Conservation (phyloP, 768 basidiomycete genomes). For the Amanita molliuscula region DNA sequence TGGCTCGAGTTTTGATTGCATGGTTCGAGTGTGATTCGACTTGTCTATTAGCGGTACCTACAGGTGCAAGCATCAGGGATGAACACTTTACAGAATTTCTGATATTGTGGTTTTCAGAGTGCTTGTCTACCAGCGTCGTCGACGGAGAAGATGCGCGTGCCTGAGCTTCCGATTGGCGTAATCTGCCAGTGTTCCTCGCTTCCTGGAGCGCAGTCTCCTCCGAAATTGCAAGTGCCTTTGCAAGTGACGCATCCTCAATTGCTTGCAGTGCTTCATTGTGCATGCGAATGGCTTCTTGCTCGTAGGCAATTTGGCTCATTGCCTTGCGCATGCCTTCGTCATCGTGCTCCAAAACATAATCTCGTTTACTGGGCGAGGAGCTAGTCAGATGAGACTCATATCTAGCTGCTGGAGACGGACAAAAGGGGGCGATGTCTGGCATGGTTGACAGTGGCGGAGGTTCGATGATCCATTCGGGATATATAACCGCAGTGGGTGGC, state of each 20-base stretch:
- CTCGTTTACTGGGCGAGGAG: slow-evolving; percentile 3
- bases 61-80: not conserved
- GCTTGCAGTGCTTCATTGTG: slow-evolving; percentile 5
- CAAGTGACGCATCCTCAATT: slow-evolving; percentile 5
- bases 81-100: not conserved
- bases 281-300: slow-evolving; percentile 3
- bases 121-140: not conserved
- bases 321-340: not conserved
- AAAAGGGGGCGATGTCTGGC: not conserved
- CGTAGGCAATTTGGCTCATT: not conserved
- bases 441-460: not conserved
- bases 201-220: slow-evolving; percentile 6
- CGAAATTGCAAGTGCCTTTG: slow-evolving; percentile 1
- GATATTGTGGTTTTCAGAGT: not conserved
- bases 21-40: not conserved
- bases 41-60: not conserved
- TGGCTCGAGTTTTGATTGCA: not conserved
- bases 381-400: slow-evolving; percentile 2
- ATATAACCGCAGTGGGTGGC: slow-evolving; percentile 3
- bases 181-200: not conserved
- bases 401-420: slow-evolving; percentile 4
- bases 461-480: not conserved
- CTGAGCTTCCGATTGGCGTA: not conserved
- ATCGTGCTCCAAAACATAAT: slow-evolving; percentile 5
- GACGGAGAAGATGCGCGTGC: not conserved